phyloP scores from a whole-genome alignment of 495 filamentous ascomycete genomes.

The Talaromyces trachyspermus region DNA sequence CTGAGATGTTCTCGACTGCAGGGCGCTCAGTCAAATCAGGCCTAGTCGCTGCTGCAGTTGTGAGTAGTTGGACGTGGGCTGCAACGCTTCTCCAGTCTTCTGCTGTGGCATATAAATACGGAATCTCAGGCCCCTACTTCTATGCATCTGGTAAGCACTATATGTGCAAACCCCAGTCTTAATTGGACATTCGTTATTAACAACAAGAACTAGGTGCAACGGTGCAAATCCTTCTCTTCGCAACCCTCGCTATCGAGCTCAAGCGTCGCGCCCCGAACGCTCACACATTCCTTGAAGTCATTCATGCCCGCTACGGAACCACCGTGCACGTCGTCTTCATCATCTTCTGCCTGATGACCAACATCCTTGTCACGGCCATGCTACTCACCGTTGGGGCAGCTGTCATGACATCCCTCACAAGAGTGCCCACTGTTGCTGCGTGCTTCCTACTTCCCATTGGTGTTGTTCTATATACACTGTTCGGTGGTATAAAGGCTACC shows the following conservation, averaged over 20 bases:
- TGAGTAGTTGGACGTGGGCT: conserved; percentile 92
- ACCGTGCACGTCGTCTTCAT: conserved; percentile 65
- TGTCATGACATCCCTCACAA: conserved; percentile 76
- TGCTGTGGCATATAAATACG: conserved; percentile 84
- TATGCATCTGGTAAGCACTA: no score
- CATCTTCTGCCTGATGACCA: conserved; percentile 75
- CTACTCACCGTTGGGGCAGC: conserved; percentile 84
- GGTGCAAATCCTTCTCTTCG: conserved; percentile 73
- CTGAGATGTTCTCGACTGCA: conserved; percentile 94
- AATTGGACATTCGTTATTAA: no score
- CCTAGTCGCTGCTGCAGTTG: conserved; percentile 83
- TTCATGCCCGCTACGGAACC: conserved; percentile 53
- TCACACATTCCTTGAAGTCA: conserved; percentile 78
- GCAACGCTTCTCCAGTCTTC: conserved; percentile 58
- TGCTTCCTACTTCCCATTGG: conserved; percentile 85
- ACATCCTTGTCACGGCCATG: conserved; percentile 85
- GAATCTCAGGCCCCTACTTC: conserved; percentile 90
- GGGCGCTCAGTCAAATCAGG: conserved; percentile 94
- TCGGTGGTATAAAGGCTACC: conserved; percentile 71
- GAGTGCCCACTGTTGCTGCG: conserved; percentile 77
- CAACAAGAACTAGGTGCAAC: no score
- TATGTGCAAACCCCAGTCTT: no score
- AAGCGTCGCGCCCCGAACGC: conserved; percentile 83
- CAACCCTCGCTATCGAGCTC: conserved; percentile 86
- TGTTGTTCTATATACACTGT: conserved; percentile 72